Conservation (phyloP, 2,329 filamentous ascomycete species). For the Clonostachys rhizophaga region DNA sequence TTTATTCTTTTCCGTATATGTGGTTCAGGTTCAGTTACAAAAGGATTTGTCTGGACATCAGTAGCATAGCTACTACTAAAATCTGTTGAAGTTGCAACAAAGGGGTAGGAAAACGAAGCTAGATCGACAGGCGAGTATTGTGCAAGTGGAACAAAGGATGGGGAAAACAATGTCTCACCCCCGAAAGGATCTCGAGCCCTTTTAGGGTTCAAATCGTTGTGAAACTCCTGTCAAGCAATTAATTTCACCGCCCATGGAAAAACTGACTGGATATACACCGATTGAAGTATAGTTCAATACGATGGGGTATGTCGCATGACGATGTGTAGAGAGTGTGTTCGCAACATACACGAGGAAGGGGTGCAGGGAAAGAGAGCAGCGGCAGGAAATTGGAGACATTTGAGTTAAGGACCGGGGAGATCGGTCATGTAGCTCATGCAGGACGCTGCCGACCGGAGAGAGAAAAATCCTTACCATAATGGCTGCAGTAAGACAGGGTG, state of each 20-base stretch:
- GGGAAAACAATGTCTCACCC: background rate
- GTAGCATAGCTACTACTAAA: too few relatives aligned
- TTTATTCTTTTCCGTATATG: background rate
- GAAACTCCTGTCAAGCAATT: slow-evolving; percentile 25
- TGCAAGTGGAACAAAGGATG: background rate
- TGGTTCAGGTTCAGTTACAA: background rate
- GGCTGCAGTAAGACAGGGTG: slow-evolving; percentile 31
- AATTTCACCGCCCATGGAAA: slow-evolving; percentile 15
- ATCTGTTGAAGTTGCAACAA: too few relatives aligned
- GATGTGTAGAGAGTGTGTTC: background rate
- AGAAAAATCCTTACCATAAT: slow-evolving; percentile 41
- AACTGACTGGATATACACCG: too few relatives aligned
- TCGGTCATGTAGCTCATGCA: slow-evolving; percentile 37
- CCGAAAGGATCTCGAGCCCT: background rate
- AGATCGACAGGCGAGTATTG: background rate
- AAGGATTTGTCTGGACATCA: too few relatives aligned
- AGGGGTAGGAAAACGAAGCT: too few relatives aligned
- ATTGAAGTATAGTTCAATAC: too few relatives aligned
- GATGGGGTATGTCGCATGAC: slow-evolving; percentile 3
- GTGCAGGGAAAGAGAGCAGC: background rate
- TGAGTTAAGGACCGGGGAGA: slow-evolving; percentile 12
- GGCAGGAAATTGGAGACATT: background rate
- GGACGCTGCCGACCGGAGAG: slow-evolving; percentile 31
- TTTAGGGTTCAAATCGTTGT: slow-evolving; percentile 17
- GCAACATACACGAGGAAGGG: background rate